phyloP scores from a whole-genome alignment of 305 asterid genomes.

The Salvia sclarea region DNA sequence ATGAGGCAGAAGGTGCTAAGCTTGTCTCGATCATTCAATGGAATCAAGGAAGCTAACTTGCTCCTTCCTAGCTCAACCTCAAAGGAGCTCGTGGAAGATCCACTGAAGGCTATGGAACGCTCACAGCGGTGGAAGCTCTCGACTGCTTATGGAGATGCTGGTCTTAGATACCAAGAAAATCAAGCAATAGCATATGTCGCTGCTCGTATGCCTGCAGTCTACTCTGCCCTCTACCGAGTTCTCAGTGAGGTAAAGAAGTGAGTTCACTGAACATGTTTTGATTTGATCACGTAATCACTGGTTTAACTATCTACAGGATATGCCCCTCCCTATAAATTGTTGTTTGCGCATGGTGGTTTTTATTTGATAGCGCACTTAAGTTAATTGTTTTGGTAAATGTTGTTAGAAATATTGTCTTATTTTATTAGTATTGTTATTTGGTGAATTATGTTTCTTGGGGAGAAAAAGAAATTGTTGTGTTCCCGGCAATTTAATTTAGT shows the following conservation, averaged over 20 bases:
- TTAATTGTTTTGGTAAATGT: constrained; percentile 16
- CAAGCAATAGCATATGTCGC: constrained; percentile 91
- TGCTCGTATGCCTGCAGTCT: constrained; percentile 97
- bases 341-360: background rate
- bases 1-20: constrained; percentile 89
- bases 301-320: background rate
- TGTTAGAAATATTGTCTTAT: background rate
- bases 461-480: background rate
- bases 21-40: constrained; percentile 66
- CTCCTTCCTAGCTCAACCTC: constrained; percentile 75
- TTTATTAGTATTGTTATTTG: background rate
- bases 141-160: constrained; percentile 72
- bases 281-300: background rate
- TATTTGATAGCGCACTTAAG: background rate
- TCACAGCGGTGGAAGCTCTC: constrained; percentile 82
- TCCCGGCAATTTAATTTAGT: background rate
- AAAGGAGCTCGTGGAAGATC: constrained; percentile 80
- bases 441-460: constrained; percentile 5
- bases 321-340: background rate
- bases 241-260: constrained; percentile 72
- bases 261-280: background rate
- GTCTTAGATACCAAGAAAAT: constrained; percentile 77
- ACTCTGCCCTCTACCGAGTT: constrained; percentile 78
- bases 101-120: constrained; percentile 63
- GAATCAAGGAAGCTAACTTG: constrained; percentile 74